phyloP scores from a whole-genome alignment of 2,329 filamentous ascomycete genomes.

The Penicillium nordicum region DNA sequence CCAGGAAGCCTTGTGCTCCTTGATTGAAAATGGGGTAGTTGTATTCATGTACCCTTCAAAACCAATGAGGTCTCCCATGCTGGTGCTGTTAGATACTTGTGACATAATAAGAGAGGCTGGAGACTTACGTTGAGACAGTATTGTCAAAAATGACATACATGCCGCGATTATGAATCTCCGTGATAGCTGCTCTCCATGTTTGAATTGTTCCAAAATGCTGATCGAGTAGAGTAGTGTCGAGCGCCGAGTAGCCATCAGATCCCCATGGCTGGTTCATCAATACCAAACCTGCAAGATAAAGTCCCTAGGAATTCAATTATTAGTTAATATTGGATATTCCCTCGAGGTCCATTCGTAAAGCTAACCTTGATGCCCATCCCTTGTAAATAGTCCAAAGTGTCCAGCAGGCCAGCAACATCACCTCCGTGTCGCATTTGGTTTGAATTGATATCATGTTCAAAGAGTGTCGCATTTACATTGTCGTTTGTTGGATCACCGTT shows the following conservation, averaged over 20 bases:
- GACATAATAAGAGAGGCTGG: background rate
- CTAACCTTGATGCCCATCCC: conserved; percentile 61
- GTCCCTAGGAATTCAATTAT: conserved; percentile 38
- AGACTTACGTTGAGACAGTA: conserved; percentile 58
- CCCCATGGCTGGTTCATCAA: conserved; percentile 65
- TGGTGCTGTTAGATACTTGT: conserved; percentile 3
- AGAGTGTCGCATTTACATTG: conserved; percentile 58
- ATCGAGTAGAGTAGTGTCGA: conserved; percentile 63
- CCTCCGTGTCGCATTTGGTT: conserved; percentile 64
- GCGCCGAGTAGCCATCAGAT: conserved; percentile 57
- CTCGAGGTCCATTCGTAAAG: background rate
- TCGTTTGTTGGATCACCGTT: conserved; percentile 65
- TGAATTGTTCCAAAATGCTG: conserved; percentile 59
- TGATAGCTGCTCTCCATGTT: conserved; percentile 56
- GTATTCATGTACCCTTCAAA: conserved; percentile 60
- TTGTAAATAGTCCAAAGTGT: conserved; percentile 62
- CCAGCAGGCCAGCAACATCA: conserved; percentile 56
- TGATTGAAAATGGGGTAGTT: conserved; percentile 53
- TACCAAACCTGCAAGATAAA: conserved; percentile 62
- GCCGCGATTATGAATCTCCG: conserved; percentile 58
- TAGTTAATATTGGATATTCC: background rate
- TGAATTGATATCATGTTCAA: conserved; percentile 58
- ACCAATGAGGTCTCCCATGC: conserved; percentile 59
- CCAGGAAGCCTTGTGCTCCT: conserved; percentile 58
- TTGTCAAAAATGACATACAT: conserved; percentile 68